Evolutionary conservation across 352 stramenopile species (phyloP).

Genomic region (Globisporangium camurandrum): DNA sequence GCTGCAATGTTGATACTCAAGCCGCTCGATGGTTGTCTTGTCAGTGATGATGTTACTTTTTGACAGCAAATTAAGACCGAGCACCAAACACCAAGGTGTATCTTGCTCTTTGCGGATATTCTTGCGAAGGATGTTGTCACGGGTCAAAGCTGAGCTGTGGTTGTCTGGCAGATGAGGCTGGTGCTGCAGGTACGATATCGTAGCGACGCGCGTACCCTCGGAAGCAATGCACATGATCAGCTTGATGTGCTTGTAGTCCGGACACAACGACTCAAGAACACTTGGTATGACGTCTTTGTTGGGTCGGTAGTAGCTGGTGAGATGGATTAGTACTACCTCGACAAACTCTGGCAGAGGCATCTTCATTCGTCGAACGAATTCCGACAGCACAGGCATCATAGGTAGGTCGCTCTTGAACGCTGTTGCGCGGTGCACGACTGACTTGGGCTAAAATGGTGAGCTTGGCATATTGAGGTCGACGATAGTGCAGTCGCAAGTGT

Average conservation of each 20-base stretch:
- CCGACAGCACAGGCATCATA: constrained; percentile 5
- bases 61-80: constrained; percentile 15
- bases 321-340: constrained; percentile 10
- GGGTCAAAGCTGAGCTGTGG: constrained; percentile 4
- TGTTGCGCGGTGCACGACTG: too few species aligned
- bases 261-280: background rate
- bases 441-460: too few species aligned
- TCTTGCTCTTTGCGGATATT: constrained; percentile 18
- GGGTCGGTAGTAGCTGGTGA: constrained; percentile 1
- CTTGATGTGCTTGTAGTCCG: too few species aligned
- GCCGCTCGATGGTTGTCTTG: constrained; percentile 12
- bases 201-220: background rate
- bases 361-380: constrained; percentile 3
- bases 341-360: constrained; percentile 8
- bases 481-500: too few species aligned
- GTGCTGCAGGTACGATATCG: background rate
- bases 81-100: constrained; percentile 8
- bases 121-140: constrained; percentile 13
- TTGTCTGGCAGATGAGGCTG: background rate
- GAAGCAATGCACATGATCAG: constrained; percentile 1
- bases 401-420: background rate
- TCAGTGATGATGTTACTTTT: constrained; percentile 1
- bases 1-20: constrained; percentile 14
- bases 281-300: constrained; percentile 7
- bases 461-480: too few species aligned